Conservation (phyloP, 805 yeast genomes). For the Saccharomycopsis malanga region DNA sequence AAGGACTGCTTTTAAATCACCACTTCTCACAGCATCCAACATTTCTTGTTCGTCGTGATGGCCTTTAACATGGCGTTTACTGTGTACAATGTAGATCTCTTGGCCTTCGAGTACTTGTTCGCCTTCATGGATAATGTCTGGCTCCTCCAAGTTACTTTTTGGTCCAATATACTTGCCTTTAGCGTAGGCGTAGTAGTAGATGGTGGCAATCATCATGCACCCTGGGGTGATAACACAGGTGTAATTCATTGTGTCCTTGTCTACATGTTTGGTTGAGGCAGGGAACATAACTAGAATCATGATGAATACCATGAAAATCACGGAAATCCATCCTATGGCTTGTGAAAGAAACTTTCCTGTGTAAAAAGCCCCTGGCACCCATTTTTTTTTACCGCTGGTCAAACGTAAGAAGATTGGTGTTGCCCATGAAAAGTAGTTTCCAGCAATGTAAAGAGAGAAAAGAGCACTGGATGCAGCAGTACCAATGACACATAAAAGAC, state of each 20-base stretch:
- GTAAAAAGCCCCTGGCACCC: conserved; percentile 57
- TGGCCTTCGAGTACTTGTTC: conserved; percentile 1
- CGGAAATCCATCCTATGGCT: conserved; percentile 39
- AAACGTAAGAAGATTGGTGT: conserved; percentile 49
- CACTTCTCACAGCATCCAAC: background rate
- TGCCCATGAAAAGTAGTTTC: conserved; percentile 58
- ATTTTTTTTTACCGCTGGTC: conserved; percentile 41
- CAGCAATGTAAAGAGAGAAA: conserved; percentile 56
- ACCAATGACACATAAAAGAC: conserved; percentile 52
- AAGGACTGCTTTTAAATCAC: conserved; percentile 1
- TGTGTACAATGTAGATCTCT: background rate
- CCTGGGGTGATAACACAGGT: conserved; percentile 58
- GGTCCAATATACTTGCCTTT: conserved; percentile 55
- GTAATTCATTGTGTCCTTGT: conserved; percentile 53
- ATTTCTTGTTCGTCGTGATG: background rate
- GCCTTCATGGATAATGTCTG: background rate
- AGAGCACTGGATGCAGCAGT: conserved; percentile 59
- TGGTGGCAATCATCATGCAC: conserved; percentile 46
- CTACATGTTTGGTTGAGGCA: conserved; percentile 28
- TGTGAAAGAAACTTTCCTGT: conserved; percentile 43
- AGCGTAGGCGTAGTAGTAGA: conserved; percentile 48
- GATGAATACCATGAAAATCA: conserved; percentile 42
- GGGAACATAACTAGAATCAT: conserved; percentile 59
- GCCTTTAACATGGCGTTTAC: background rate
- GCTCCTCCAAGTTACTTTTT: conserved; percentile 3